Percentiles rank a stretch among this genome's conserved stretches.
Conservation (phyloP, 208 protist species). For the Polymyxa betae region DNA sequence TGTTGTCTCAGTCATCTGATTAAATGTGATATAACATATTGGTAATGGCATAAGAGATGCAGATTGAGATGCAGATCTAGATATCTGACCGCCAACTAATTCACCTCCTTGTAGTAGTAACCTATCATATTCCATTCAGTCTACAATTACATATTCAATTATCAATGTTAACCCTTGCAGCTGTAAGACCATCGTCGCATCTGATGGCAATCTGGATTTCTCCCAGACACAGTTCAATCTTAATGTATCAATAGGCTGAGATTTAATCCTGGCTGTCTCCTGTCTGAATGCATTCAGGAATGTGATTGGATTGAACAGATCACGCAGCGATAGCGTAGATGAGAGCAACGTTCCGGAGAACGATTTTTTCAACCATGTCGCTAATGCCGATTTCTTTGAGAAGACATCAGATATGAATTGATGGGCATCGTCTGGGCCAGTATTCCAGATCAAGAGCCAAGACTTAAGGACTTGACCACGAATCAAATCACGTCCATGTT, state of each 20-base stretch:
- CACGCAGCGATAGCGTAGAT: slow-evolving; percentile 77
- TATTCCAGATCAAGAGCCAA: slow-evolving; percentile 85
- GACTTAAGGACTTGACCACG: slow-evolving; percentile 78
- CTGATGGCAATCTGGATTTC: neutral
- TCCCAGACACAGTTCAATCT: slow-evolving; percentile 45
- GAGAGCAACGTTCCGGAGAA: slow-evolving; percentile 76
- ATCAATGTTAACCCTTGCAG: slow-evolving; percentile 34
- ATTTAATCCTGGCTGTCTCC: slow-evolving; percentile 82
- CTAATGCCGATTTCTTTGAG: slow-evolving; percentile 77
- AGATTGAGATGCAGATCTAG: slow-evolving; percentile 76
- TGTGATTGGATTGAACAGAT: slow-evolving; percentile 86
- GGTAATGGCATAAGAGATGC: slow-evolving; percentile 58
- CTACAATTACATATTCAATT: neutral
- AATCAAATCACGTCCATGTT: slow-evolving; percentile 81
- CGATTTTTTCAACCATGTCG: slow-evolving; percentile 74
- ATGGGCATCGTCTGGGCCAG: slow-evolving; percentile 73
- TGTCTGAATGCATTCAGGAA: slow-evolving; percentile 93
- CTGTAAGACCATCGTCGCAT: slow-evolving; percentile 59
- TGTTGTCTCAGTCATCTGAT: neutral
- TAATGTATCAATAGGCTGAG: slow-evolving; percentile 78
- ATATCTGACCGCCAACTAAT: neutral
- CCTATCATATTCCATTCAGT: neutral
- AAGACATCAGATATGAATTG: slow-evolving; percentile 85
- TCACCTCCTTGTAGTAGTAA: neutral
- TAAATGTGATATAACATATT: neutral